phyloP scores from a whole-genome alignment of 371 early-diverging fungal species.

The Mortierella sp. region DNA sequence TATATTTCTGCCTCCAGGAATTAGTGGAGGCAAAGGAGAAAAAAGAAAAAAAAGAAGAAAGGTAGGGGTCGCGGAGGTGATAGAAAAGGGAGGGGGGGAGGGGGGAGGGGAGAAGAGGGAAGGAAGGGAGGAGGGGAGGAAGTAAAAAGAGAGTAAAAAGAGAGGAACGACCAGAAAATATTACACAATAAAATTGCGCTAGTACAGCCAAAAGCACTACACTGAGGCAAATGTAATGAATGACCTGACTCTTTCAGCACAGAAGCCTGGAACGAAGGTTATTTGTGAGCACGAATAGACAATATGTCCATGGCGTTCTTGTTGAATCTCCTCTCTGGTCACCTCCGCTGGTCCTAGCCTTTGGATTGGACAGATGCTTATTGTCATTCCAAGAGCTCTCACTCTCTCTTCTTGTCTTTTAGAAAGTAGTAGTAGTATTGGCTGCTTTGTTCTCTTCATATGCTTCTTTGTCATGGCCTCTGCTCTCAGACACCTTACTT shows the following conservation, averaged over 20 bases:
- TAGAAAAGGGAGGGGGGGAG: background rate
- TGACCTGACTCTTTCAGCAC: background rate
- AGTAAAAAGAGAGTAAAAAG: slow-evolving; percentile 3
- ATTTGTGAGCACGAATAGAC: slow-evolving; percentile 4
- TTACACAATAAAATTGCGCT: background rate
- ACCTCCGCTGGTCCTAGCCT: background rate
- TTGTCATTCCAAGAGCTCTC: background rate
- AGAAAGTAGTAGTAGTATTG: background rate
- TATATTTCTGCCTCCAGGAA: background rate
- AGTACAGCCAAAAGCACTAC: background rate
- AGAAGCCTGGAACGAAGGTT: background rate
- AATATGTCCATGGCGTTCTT: background rate
- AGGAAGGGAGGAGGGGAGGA: background rate
- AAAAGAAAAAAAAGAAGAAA: background rate
- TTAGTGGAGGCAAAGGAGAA: slow-evolving; percentile 1
- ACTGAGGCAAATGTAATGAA: background rate
- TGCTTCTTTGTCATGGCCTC: background rate
- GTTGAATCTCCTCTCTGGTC: background rate
- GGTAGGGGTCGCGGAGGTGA: background rate
- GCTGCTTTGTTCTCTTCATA: background rate
- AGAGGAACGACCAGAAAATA: background rate
- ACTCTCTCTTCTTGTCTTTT: background rate
- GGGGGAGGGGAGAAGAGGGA: slow-evolving; percentile 1
- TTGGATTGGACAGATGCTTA: background rate
- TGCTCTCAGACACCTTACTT: background rate